phyloP scores from a whole-genome alignment of 2,329 filamentous ascomycete species.

The Botryosphaeria dothidea region DNA sequence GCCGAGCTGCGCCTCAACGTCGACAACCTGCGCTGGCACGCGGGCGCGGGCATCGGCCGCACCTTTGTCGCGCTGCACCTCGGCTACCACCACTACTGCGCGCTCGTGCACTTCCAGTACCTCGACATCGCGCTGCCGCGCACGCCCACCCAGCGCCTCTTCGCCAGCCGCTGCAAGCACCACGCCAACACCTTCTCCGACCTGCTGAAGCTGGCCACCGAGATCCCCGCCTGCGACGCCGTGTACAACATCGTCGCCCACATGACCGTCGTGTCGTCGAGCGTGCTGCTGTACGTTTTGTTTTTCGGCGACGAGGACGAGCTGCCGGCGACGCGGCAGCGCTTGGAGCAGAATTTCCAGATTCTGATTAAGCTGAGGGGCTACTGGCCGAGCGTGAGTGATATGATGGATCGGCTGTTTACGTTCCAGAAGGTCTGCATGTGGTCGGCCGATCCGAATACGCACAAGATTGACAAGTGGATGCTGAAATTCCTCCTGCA shows the following conservation, averaged over 20 bases:
- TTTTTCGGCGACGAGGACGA: conserved; percentile 43
- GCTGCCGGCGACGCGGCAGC: conserved; percentile 36
- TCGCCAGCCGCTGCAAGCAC: conserved; percentile 19
- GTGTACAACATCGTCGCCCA: conserved; percentile 50
- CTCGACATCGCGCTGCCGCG: conserved; percentile 35
- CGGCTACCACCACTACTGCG: conserved; percentile 49
- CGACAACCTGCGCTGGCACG: conserved; percentile 41
- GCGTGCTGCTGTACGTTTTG: conserved; percentile 49
- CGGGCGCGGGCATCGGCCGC: conserved; percentile 43
- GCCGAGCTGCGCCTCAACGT: conserved; percentile 13
- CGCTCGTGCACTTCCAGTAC: conserved; percentile 52
- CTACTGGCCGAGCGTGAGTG: conserved; percentile 39
- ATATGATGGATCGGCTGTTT: conserved; percentile 38
- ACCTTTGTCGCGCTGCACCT: conserved; percentile 49
- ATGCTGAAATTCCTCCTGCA: conserved; percentile 37
- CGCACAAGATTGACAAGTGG: conserved; percentile 28
- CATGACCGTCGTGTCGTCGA: conserved; percentile 50
- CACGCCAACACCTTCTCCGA: conserved; percentile 44
- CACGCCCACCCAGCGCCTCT: conserved; percentile 26
- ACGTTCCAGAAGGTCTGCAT: conserved; percentile 46
- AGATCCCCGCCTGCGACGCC: conserved; percentile 41
- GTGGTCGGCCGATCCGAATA: conserved; percentile 20
- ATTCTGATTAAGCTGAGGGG: conserved; percentile 43
- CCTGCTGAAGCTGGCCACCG: conserved; percentile 43
- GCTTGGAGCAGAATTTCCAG: conserved; percentile 49